Evolutionary conservation across 1,284 basidiomycete genomes (phyloP), one percentile per base, ranked within the genome.

Genomic region (Boletus smithii): DNA sequence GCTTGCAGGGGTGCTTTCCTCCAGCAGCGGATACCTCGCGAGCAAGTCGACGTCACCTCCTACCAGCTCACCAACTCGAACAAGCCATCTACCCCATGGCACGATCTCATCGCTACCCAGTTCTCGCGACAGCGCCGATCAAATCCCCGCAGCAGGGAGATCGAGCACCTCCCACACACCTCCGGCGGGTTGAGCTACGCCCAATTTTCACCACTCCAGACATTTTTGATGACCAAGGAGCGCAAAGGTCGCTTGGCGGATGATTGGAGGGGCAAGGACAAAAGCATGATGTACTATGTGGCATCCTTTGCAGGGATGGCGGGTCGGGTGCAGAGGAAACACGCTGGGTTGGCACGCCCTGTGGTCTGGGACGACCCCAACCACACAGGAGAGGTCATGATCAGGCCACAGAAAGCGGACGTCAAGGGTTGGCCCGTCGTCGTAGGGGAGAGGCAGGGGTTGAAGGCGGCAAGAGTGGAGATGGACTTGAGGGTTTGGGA

Each of bases 151-250:
- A 72, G 69, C 18, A 71, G 53, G 44, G 69, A 65, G 33, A 80
- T 91, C 54, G 77, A 80, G 49, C 81, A 77, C 38, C 71, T 78
- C 18, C 85, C 85, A 0, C 88, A 91, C 55, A 72, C 69, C 17
- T 73, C 67, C 32, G 86, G 73, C 31, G 88, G 79, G 7, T 71
- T 89, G 34, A 68, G 71, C 40, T 91, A 90, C 63, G 61, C 77
- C 5, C 69, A 72, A 33, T 70, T 75, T 29, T 70, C 80, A 6
- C 44, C 56, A 7, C 66, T 89, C 30, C 82, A 87, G 49, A 72
- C 73, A 1, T 69, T 69, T 43, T 69, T 83, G 59, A 71, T 70
- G 55, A 72, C 71, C 8, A 72, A 72, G 46, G 69, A 80, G 13
- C 70, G 78, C 53, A 77, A 79, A 13, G 88, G 85, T 44, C 75